phyloP scores from a whole-genome alignment of 2,329 filamentous ascomycete genomes.

The Delphinella strobiligena region DNA sequence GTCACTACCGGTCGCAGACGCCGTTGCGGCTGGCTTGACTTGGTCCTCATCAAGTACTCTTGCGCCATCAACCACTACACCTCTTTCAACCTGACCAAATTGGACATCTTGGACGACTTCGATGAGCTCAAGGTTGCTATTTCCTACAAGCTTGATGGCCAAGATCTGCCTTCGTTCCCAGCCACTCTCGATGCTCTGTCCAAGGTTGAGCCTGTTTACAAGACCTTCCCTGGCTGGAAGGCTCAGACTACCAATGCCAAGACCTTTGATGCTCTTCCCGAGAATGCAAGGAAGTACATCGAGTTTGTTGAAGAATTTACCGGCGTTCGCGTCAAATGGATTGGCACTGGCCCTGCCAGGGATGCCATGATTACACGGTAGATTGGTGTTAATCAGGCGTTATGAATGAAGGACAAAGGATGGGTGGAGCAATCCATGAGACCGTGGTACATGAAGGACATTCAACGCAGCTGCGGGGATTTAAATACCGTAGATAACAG shows the following conservation, averaged over 20 bases:
- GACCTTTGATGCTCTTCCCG: slow-evolving; percentile 51
- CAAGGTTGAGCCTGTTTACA: slow-evolving; percentile 52
- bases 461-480: too few relatives aligned
- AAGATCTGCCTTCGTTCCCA: slow-evolving; percentile 50
- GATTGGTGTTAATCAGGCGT: background rate
- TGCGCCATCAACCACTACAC: slow-evolving; percentile 56
- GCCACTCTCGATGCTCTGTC: slow-evolving; percentile 49
- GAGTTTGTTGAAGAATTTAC: slow-evolving; percentile 55
- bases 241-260: slow-evolving; percentile 48
- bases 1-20: slow-evolving; percentile 47
- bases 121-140: slow-evolving; percentile 62
- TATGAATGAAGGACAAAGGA: background rate
- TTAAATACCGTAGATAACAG: too few relatives aligned
- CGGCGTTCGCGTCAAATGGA: slow-evolving; percentile 51
- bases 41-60: slow-evolving; percentile 58
- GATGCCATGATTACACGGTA: slow-evolving; percentile 47
- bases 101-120: slow-evolving; percentile 64
- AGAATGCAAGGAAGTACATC: slow-evolving; percentile 53
- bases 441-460: too few relatives aligned
- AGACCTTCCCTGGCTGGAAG: slow-evolving; percentile 59
- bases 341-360: slow-evolving; percentile 54
- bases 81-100: slow-evolving; percentile 51
- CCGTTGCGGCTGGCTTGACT: slow-evolving; percentile 54
- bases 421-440: too few relatives aligned
- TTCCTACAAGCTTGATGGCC: slow-evolving; percentile 50